These are phyloP conservation scores for thale cress (Arabidopsis thaliana) DNA, from an alignment of 345 rosid species.

Conservation along the genomic window DNA sequence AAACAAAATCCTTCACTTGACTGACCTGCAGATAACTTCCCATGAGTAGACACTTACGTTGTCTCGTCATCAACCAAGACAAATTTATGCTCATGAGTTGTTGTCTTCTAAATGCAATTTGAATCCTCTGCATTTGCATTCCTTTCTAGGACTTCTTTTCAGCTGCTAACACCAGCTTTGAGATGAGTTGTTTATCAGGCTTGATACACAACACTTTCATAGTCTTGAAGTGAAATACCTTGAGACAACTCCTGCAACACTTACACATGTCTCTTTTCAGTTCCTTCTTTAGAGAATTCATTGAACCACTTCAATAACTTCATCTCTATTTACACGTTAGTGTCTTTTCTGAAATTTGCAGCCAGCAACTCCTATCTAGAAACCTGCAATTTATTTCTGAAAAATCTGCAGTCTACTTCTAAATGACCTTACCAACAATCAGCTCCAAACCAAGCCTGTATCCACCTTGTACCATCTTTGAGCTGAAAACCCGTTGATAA, in stretches of 20 bases:
- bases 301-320: background rate
- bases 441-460: background rate
- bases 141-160: too few relatives aligned
- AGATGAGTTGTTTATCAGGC: background rate
- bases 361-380: background rate
- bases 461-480: too few relatives aligned
- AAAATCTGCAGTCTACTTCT: too few relatives aligned
- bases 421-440: background rate
- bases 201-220: background rate
- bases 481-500: background rate
- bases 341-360: background rate
- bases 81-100: too few relatives aligned
- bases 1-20: too few relatives aligned
- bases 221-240: background rate
- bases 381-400: background rate
- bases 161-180: background rate
- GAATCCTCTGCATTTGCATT: too few relatives aligned
- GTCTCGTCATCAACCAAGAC: too few relatives aligned
- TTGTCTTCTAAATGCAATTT: too few relatives aligned
- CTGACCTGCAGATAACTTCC: too few relatives aligned
- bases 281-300: background rate
- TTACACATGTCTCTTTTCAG: background rate
- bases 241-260: background rate
- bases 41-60: too few relatives aligned
- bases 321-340: background rate